phyloP scores from a whole-genome alignment of 202 grass and related monocot species.

The Schoenoplectus tabernaemontani region DNA sequence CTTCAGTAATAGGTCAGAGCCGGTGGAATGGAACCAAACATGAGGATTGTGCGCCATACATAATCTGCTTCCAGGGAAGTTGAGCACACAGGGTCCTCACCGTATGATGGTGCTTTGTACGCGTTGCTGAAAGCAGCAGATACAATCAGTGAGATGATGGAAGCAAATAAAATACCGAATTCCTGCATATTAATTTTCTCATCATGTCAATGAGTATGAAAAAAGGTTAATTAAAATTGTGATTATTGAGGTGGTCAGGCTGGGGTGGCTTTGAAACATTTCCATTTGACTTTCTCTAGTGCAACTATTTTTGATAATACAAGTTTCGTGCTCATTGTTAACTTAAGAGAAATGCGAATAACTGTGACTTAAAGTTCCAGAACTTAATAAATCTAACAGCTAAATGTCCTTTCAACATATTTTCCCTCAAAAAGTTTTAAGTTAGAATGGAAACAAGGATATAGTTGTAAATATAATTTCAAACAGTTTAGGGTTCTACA shows the following conservation, averaged over 20 bases:
- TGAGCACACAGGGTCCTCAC: not conserved
- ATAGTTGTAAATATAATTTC: too few relatives aligned
- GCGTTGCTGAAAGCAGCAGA: conserved; percentile 5
- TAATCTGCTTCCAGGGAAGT: conserved; percentile 16
- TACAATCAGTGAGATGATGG: conserved; percentile 21
- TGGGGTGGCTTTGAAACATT: not conserved
- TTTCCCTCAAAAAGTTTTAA: too few relatives aligned
- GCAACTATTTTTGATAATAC: not conserved
- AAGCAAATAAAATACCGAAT: conserved; percentile 17
- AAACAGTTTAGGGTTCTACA: too few relatives aligned
- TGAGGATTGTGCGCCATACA: conserved; percentile 25
- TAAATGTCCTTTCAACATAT: too few relatives aligned
- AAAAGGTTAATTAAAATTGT: not conserved
- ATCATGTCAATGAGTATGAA: not conserved
- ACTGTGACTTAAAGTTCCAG: too few relatives aligned
- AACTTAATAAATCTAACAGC: not conserved
- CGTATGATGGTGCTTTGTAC: conserved; percentile 1
- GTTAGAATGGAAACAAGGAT: too few relatives aligned
- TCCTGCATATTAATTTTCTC: not conserved
- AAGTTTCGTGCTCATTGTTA: not conserved
- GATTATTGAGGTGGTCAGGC: not conserved
- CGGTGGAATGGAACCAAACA: conserved; percentile 23
- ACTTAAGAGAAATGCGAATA: too few relatives aligned
- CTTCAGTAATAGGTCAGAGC: conserved; percentile 23
- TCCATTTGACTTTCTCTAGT: not conserved